These are phyloP conservation scores for Fonsecaea erecta DNA, from an alignment of 2,329 filamentous ascomycete species.

Conservation along the genomic window DNA sequence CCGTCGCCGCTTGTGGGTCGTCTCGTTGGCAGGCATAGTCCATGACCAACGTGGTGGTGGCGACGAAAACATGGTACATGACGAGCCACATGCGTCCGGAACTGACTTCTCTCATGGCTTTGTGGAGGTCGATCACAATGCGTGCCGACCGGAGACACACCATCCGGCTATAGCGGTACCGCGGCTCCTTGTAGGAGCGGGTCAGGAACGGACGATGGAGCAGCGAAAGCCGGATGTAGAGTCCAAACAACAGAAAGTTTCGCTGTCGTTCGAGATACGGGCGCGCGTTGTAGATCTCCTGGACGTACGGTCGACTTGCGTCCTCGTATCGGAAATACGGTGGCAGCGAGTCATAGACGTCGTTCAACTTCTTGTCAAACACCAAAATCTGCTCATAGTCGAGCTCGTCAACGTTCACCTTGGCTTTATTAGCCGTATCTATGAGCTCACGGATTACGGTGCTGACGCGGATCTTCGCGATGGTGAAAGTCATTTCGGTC, in stretches of 20 bases:
- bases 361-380: slow-evolving; percentile 8
- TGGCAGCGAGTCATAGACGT: background rate
- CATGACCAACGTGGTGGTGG: background rate
- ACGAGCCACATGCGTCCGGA: background rate
- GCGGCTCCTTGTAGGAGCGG: slow-evolving; percentile 2
- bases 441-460: background rate
- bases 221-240: slow-evolving; percentile 5
- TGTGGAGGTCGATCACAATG: background rate
- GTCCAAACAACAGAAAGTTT: background rate
- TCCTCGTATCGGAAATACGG: background rate
- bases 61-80: slow-evolving; percentile 1
- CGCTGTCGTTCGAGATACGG: background rate
- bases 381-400: slow-evolving; percentile 4
- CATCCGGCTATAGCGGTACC: slow-evolving; percentile 1
- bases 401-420: background rate
- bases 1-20: background rate
- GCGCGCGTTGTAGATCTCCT: background rate
- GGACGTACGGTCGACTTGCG: background rate
- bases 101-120: background rate
- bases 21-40: background rate
- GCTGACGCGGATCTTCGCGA: background rate
- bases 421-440: background rate
- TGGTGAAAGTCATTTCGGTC: background rate
- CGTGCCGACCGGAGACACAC: slow-evolving; percentile 1
- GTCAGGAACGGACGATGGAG: background rate